A percentile compares a stretch with the other conserved stretches of the same genome.
Conservation (phyloP, 805 yeast genomes). For the Myxozyma neglecta region DNA sequence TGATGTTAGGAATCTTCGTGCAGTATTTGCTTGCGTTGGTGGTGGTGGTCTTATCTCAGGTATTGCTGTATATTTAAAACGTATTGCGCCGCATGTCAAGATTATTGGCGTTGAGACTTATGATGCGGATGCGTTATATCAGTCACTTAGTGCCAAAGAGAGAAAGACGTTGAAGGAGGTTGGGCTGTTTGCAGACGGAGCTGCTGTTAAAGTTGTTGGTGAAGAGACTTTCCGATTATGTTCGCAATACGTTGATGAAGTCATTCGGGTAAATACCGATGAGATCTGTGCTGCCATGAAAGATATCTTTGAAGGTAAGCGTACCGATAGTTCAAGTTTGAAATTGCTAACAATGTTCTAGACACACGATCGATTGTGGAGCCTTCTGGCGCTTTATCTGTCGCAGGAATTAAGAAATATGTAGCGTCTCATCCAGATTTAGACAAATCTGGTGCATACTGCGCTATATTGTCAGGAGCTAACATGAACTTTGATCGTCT, state of each 20-base stretch:
- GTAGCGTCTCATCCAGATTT: conserved; percentile 65
- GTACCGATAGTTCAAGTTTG: background rate
- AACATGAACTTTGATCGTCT: conserved; percentile 97
- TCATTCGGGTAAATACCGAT: conserved; percentile 81
- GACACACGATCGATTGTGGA: conserved; percentile 93
- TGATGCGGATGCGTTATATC: conserved; percentile 91
- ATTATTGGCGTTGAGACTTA: conserved; percentile 93
- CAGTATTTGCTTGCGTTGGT: conserved; percentile 91
- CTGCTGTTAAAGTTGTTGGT: conserved; percentile 89
- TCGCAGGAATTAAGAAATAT: conserved; percentile 90
- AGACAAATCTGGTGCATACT: conserved; percentile 68
- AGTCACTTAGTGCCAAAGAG: conserved; percentile 58
- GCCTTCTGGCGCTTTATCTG: conserved; percentile 96
- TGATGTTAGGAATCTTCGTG: conserved; percentile 55
- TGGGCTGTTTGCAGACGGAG: conserved; percentile 98
- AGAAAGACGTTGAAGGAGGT: conserved; percentile 65
- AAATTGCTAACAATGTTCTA: background rate
- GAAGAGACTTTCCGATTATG: conserved; percentile 87
- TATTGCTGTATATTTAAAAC: conserved; percentile 81
- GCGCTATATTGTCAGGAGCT: conserved; percentile 91
- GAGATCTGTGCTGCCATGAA: conserved; percentile 96
- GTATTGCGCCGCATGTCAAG: conserved; percentile 96
- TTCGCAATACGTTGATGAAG: conserved; percentile 79
- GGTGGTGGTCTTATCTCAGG: conserved; percentile 98
- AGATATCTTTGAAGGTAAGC: conserved; percentile 71